Evolutionary conservation across 495 filamentous ascomycete species (phyloP).

Genomic region (Aspergillus mulundensis): DNA sequence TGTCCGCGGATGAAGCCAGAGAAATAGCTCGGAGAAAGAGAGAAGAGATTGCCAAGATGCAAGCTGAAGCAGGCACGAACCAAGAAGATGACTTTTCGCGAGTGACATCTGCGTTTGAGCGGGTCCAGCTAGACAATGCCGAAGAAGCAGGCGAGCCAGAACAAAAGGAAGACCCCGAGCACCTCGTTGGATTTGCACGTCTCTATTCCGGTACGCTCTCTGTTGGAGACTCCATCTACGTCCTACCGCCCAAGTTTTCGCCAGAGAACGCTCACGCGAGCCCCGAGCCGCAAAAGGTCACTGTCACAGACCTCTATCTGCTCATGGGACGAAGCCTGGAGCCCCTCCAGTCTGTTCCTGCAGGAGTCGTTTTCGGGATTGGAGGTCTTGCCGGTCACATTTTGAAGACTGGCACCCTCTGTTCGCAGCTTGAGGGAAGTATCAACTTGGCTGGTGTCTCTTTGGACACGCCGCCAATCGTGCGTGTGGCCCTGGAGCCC

Average conservation of each 20-base stretch:
- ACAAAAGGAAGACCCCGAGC: constrained; percentile 64
- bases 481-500: constrained; percentile 90
- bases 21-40: constrained; percentile 85
- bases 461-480: constrained; percentile 78
- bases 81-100: constrained; percentile 36
- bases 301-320: constrained; percentile 84
- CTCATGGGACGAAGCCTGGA: constrained; percentile 93
- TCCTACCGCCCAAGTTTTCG: constrained; percentile 86
- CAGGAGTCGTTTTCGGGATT: constrained; percentile 95
- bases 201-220: constrained; percentile 87
- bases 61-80: constrained; percentile 52
- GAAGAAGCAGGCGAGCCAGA: constrained; percentile 40
- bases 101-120: constrained; percentile 45
- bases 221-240: constrained; percentile 87
- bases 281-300: constrained; percentile 78
- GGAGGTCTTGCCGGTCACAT: constrained; percentile 86
- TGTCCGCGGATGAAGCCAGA: constrained; percentile 85
- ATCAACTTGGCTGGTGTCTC: constrained; percentile 88
- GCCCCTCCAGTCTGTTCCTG: constrained; percentile 75
- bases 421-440: constrained; percentile 81
- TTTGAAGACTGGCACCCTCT: constrained; percentile 91
- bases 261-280: constrained; percentile 70
- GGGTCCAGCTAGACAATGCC: constrained; percentile 39
- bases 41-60: constrained; percentile 75
- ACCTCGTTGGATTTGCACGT: constrained; percentile 90